phyloP scores from a whole-genome alignment of 768 basidiomycete genomes.

The Terana coerulea region DNA sequence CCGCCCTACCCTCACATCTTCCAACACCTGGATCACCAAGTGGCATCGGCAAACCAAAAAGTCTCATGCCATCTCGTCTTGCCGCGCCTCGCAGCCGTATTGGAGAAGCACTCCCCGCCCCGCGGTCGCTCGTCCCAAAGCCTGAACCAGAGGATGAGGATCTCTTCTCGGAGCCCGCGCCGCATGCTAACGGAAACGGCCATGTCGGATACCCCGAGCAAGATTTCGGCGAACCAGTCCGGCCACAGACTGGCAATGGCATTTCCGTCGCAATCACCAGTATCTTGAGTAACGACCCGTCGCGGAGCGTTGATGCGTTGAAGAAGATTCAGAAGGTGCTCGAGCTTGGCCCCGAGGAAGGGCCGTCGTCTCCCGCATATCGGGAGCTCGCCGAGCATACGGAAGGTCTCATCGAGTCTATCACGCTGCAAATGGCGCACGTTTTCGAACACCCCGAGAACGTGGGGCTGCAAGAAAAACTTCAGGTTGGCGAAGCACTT shows the following conservation, averaged over 20 bases:
- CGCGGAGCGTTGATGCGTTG: slow-evolving; percentile 85
- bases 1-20: slow-evolving; percentile 21
- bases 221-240: slow-evolving; percentile 20
- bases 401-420: slow-evolving; percentile 83
- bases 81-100: slow-evolving; percentile 57
- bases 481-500: slow-evolving; percentile 96
- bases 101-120: slow-evolving; percentile 1
- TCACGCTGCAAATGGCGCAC: slow-evolving; percentile 88
- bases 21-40: slow-evolving; percentile 35
- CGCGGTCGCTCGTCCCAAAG: neutral
- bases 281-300: slow-evolving; percentile 83
- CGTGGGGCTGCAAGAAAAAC: slow-evolving; percentile 67
- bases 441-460: slow-evolving; percentile 83
- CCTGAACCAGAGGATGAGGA: slow-evolving; percentile 3
- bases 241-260: slow-evolving; percentile 43
- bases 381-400: slow-evolving; percentile 76
- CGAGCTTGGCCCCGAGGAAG: slow-evolving; percentile 68
- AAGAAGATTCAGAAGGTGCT: slow-evolving; percentile 91
- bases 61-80: slow-evolving; percentile 70
- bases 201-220: neutral
- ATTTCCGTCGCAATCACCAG: slow-evolving; percentile 84
- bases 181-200: neutral
- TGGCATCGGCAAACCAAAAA: slow-evolving; percentile 52
- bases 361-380: slow-evolving; percentile 64
- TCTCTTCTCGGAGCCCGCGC: neutral